Percentiles rank a stretch among this genome's conserved stretches.
Conservation (phyloP, 345 rosid genomes). For the Toxicodendron radicans region DNA sequence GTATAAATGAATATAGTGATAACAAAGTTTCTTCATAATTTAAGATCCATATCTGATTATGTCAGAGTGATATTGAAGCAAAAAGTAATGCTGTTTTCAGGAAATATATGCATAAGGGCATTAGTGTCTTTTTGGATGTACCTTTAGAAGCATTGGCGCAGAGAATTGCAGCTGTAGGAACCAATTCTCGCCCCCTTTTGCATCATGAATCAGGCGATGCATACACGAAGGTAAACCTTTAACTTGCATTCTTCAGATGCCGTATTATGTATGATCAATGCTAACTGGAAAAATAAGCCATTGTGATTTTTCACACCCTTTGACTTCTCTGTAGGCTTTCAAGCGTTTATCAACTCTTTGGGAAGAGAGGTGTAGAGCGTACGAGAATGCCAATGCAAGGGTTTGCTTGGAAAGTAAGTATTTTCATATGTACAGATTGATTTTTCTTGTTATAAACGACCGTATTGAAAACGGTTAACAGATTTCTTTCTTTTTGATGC, state of each 20-base stretch:
- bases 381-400: conserved; percentile 74
- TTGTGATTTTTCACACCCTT: background rate
- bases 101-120: conserved; percentile 77
- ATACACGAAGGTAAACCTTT: conserved; percentile 55
- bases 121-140: conserved; percentile 93
- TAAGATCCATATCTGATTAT: background rate
- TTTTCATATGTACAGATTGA: conserved; percentile 2
- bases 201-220: conserved; percentile 65
- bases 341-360: conserved; percentile 64
- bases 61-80: background rate
- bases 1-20: conserved; percentile 30
- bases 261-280: background rate
- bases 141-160: conserved; percentile 89
- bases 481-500: background rate
- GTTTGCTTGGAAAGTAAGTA: conserved; percentile 82
- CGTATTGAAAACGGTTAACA: background rate
- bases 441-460: background rate
- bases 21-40: background rate
- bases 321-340: conserved; percentile 53
- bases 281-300: background rate
- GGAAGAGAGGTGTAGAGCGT: conserved; percentile 70
- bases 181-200: conserved; percentile 82
- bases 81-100: conserved; percentile 33
- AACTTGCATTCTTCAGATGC: background rate
- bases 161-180: conserved; percentile 94